Conservation (phyloP, 495 filamentous ascomycete genomes). For the Evernia prunastri region DNA sequence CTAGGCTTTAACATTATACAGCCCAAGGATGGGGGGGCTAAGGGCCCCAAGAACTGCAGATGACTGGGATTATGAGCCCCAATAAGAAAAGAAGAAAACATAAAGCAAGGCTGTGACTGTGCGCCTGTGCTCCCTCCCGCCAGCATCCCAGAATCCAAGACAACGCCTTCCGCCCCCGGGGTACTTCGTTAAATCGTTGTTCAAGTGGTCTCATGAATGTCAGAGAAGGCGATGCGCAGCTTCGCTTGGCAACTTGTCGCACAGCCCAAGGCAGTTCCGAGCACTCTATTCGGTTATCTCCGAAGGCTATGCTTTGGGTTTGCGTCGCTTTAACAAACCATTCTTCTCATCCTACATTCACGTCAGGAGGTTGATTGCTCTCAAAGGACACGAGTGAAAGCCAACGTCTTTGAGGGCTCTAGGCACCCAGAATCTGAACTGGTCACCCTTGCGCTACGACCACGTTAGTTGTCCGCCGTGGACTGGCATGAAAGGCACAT, state of each 20-base stretch:
- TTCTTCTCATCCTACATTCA: not conserved
- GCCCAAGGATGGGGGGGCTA: too few relatives aligned
- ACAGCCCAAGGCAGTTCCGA: not conserved
- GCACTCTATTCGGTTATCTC: not conserved
- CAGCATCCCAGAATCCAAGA: not conserved
- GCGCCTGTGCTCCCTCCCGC: not conserved
- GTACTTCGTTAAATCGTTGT: not conserved
- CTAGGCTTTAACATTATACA: too few relatives aligned
- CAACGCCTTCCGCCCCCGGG: not conserved
- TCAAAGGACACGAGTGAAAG: not conserved
- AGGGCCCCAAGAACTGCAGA: too few relatives aligned
- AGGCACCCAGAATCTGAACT: not conserved
- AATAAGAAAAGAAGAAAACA: too few relatives aligned
- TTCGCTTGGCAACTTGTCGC: not conserved
- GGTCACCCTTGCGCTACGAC: not conserved
- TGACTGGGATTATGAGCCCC: too few relatives aligned
- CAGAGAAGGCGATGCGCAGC: not conserved
- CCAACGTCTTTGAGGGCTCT: not conserved
- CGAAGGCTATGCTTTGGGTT: not conserved
- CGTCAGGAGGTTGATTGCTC: not conserved
- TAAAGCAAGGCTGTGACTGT: not conserved
- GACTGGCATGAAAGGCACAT: not conserved
- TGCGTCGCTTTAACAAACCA: not conserved
- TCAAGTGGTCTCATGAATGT: too few relatives aligned
- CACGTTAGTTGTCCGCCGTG: not conserved